Conservation (phyloP, 345 rosid genomes). For the Lagerstroemia speciosa region DNA sequence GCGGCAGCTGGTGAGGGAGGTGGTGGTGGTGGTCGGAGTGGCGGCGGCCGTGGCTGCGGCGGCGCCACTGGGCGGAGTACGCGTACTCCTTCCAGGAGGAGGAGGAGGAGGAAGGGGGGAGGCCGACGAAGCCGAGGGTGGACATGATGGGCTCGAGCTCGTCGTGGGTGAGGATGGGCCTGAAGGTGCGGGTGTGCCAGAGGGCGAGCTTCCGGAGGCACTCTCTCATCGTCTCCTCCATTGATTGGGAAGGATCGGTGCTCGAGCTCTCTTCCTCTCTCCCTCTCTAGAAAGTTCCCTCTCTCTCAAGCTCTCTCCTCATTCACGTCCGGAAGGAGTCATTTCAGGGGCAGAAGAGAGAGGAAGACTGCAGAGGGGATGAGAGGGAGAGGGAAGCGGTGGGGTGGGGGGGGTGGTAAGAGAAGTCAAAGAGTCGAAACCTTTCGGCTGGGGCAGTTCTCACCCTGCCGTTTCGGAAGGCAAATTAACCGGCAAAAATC, state of each 20-base stretch:
- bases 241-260: conserved; percentile 1
- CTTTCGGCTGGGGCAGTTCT: neutral
- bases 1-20: conserved; percentile 10
- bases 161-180: conserved; percentile 45
- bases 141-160: conserved; percentile 49
- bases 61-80: conserved; percentile 8
- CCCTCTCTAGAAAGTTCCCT: neutral
- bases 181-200: conserved; percentile 50
- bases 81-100: conserved; percentile 37
- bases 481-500: neutral
- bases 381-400: neutral
- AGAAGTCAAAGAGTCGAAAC: neutral
- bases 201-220: conserved; percentile 46
- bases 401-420: neutral
- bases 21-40: conserved; percentile 2
- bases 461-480: neutral
- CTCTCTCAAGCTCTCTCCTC: neutral
- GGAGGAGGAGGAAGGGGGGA: conserved; percentile 15
- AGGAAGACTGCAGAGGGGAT: no score
- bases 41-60: conserved; percentile 2
- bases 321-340: no score
- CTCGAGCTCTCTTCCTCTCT: neutral
- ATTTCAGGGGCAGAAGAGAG: neutral
- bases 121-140: conserved; percentile 42
- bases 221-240: conserved; percentile 36